Conservation (phyloP, 768 basidiomycete genomes). For the Kwoniella pini region DNA sequence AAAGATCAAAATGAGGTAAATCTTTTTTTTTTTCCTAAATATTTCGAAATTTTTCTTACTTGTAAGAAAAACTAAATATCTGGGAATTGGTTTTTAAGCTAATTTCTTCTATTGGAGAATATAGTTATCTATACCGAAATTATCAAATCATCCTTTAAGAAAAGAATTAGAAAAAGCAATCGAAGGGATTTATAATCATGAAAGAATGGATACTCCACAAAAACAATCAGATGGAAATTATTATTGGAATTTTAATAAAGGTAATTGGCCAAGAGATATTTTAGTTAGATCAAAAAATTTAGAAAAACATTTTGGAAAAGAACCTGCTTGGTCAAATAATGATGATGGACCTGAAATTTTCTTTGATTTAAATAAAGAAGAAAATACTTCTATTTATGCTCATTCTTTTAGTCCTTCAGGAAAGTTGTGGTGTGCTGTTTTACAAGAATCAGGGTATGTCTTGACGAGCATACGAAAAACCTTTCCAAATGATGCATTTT, state of each 20-base stretch:
- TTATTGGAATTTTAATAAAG: constrained; percentile 22
- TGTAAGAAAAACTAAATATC: too few species aligned
- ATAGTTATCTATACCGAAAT: constrained; percentile 16
- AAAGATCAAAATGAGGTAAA: constrained; percentile 17
- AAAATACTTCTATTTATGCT: constrained; percentile 18
- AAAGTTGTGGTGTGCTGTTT: constrained; percentile 10
- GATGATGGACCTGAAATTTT: constrained; percentile 17
- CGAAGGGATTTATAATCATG: constrained; percentile 6
- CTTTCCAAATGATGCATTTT: too few species aligned
- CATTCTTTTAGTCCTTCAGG: constrained; percentile 19
- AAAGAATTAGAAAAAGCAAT: constrained; percentile 13
- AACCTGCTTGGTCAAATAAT: neutral
- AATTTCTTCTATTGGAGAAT: too few species aligned
- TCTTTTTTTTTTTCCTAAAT: neutral
- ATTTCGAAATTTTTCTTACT: too few species aligned
- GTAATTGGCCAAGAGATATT: constrained; percentile 17
- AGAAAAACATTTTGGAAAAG: constrained; percentile 11
- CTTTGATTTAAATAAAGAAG: constrained; percentile 20
- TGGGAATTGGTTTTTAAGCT: too few species aligned
- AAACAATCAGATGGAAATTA: constrained; percentile 18
- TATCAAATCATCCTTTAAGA: constrained; percentile 7
- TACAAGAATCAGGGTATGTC: constrained; percentile 19
- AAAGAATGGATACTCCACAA: constrained; percentile 7
- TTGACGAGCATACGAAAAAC: too few species aligned
- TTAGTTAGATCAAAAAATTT: constrained; percentile 21